A percentile compares a stretch with the other conserved stretches of the same genome.
Conservation (phyloP, 2,329 filamentous ascomycete species). For the Cytospora piceae region DNA sequence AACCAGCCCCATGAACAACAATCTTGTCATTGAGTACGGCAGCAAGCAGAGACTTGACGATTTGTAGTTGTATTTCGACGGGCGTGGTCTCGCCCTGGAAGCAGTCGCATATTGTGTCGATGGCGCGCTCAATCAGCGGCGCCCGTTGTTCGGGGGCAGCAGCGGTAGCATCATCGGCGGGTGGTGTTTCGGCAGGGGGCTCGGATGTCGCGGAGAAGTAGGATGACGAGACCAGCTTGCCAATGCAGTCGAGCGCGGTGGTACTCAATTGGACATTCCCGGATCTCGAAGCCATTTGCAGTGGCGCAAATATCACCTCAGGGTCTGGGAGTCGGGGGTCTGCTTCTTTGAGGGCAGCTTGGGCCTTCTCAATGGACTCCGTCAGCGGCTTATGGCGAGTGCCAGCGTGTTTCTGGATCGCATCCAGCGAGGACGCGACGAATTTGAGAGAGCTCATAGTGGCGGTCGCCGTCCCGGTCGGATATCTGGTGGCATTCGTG, state of each 20-base stretch:
- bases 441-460: slow-evolving; percentile 95
- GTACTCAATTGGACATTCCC: slow-evolving; percentile 85
- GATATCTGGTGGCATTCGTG: slow-evolving; percentile 45
- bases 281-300: slow-evolving; percentile 87
- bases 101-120: slow-evolving; percentile 99
- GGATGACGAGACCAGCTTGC: slow-evolving; percentile 97
- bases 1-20: slow-evolving; percentile 92
- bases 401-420: slow-evolving; percentile 85
- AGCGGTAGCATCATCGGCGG: slow-evolving; percentile 51
- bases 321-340: slow-evolving; percentile 84
- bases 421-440: slow-evolving; percentile 89
- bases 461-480: slow-evolving; percentile 39
- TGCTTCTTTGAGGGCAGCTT: slow-evolving; percentile 83
- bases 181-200: slow-evolving; percentile 48
- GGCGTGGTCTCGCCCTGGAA: slow-evolving; percentile 96
- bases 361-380: slow-evolving; percentile 79
- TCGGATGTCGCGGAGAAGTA: slow-evolving; percentile 78
- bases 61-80: slow-evolving; percentile 92
- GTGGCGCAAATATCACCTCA: slow-evolving; percentile 86
- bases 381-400: slow-evolving; percentile 77
- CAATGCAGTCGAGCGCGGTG: slow-evolving; percentile 93
- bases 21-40: slow-evolving; percentile 99
- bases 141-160: slow-evolving; percentile 51
- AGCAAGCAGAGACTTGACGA: slow-evolving; percentile 93
- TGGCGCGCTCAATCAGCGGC: slow-evolving; percentile 93